phyloP scores from a whole-genome alignment of 345 rosid genomes.

The Brassica nigra region DNA sequence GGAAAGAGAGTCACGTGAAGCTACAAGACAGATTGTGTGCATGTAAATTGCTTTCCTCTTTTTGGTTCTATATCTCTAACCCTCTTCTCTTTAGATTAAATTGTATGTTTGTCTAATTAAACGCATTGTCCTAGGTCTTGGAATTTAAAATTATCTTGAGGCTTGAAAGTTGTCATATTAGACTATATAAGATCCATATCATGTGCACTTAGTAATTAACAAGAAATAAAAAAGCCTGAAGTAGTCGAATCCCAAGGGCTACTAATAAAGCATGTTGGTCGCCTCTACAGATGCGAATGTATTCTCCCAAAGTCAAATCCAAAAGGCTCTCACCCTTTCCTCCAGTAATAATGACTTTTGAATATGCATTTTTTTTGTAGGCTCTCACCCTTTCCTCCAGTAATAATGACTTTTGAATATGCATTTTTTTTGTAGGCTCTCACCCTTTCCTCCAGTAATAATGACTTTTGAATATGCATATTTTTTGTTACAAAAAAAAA shows the following conservation, averaged over 20 bases:
- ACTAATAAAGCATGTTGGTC: conserved; percentile 41
- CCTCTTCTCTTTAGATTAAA: neutral
- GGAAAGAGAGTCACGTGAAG: conserved; percentile 43
- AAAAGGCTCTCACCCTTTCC: conserved; percentile 25
- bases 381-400: neutral
- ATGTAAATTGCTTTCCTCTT: conserved; percentile 33
- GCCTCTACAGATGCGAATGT: conserved; percentile 34
- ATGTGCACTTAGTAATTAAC: conserved; percentile 9
- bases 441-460: neutral
- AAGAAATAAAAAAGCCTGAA: neutral
- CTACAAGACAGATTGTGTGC: conserved; percentile 39
- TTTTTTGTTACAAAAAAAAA: too few relatives aligned
- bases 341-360: neutral
- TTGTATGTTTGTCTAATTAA: conserved; percentile 29
- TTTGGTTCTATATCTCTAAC: conserved; percentile 32
- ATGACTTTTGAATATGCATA: neutral
- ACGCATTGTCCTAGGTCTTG: conserved; percentile 33
- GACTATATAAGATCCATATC: conserved; percentile 11
- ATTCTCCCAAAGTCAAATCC: conserved; percentile 35
- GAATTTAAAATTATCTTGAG: conserved; percentile 20
- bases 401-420: neutral
- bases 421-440: neutral
- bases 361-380: neutral
- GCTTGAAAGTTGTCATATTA: conserved; percentile 34
- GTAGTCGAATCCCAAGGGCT: conserved; percentile 39